These are phyloP conservation scores for Erysiphe neolycopersici DNA, from an alignment of 2,329 filamentous ascomycete genomes.

Conservation along the genomic window DNA sequence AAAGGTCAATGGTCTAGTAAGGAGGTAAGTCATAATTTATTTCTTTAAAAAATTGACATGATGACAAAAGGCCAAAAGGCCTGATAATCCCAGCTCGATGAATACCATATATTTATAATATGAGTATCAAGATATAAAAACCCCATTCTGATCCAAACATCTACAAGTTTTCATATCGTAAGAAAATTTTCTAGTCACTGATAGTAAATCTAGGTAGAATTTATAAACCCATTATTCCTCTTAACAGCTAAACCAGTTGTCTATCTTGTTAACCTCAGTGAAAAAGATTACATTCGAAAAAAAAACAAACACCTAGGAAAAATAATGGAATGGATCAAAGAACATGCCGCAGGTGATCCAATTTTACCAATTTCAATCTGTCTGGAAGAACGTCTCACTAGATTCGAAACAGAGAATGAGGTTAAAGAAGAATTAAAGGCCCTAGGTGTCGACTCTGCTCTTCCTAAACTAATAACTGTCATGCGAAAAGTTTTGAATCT, in stretches of 20 bases:
- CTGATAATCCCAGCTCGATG: constrained; percentile 99
- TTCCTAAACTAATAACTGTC: constrained; percentile 73
- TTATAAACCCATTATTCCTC: constrained; percentile 89
- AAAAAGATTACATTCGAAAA: constrained; percentile 90
- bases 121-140: constrained; percentile 55
- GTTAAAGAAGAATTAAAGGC: background rate
- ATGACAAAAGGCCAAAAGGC: constrained; percentile 95
- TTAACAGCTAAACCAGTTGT: constrained; percentile 92
- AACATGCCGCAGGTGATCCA: constrained; percentile 62
- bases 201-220: constrained; percentile 42
- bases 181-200: constrained; percentile 2
- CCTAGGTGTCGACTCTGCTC: constrained; percentile 42
- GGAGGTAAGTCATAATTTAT: constrained; percentile 42
- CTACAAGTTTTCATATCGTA: background rate
- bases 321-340: constrained; percentile 87
- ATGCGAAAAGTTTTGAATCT: constrained; percentile 87
- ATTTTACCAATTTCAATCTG: constrained; percentile 82
- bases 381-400: constrained; percentile 76
- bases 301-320: constrained; percentile 98
- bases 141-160: constrained; percentile 11
- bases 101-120: constrained; percentile 65
- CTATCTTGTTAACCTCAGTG: constrained; percentile 87
- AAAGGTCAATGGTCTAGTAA: constrained; percentile 77
- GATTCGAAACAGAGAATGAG: constrained; percentile 21
- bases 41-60: constrained; percentile 27